Percentiles rank a stretch among this genome's conserved stretches.
These are phyloP conservation scores for Monosporozyma yasuniensis DNA, from an alignment of 805 yeast species.

Conservation along the genomic window DNA sequence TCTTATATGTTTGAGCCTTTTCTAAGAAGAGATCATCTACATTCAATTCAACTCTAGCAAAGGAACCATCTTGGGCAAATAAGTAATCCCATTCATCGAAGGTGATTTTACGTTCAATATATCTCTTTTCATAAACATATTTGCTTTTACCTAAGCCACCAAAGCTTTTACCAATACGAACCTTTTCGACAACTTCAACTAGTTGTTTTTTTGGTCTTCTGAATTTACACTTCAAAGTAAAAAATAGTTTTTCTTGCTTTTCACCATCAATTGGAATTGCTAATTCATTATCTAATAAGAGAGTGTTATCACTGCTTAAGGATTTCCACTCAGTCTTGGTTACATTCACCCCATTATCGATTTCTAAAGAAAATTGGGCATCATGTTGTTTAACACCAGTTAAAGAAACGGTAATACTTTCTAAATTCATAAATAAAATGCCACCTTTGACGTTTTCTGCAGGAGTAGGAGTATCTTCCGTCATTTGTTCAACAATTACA, in stretches of 20 bases:
- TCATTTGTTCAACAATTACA: not conserved
- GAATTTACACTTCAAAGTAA: slow-evolving; percentile 65
- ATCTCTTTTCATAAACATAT: slow-evolving; percentile 34
- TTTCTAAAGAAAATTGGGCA: slow-evolving; percentile 42
- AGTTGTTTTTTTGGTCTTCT: slow-evolving; percentile 38
- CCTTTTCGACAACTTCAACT: slow-evolving; percentile 53
- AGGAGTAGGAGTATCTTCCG: not conserved
- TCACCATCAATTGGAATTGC: slow-evolving; percentile 38
- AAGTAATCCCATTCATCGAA: slow-evolving; percentile 52
- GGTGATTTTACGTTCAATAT: slow-evolving; percentile 40
- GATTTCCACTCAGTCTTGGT: slow-evolving; percentile 50
- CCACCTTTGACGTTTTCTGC: slow-evolving; percentile 31
- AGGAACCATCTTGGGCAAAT: slow-evolving; percentile 82
- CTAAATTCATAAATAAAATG: slow-evolving; percentile 43
- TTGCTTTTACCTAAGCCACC: slow-evolving; percentile 29
- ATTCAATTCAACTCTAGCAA: slow-evolving; percentile 65
- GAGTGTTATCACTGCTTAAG: slow-evolving; percentile 22
- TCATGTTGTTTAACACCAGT: slow-evolving; percentile 39
- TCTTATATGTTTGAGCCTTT: slow-evolving; percentile 7
- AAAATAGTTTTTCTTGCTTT: slow-evolving; percentile 44
- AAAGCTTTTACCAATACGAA: slow-evolving; percentile 34
- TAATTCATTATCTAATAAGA: slow-evolving; percentile 59
- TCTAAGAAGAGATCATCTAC: slow-evolving; percentile 14
- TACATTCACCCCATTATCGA: slow-evolving; percentile 77
- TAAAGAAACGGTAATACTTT: slow-evolving; percentile 39